Evolutionary conservation across 2,329 filamentous ascomycete genomes (phyloP).

Genomic region (Fusarium beomiforme): DNA sequence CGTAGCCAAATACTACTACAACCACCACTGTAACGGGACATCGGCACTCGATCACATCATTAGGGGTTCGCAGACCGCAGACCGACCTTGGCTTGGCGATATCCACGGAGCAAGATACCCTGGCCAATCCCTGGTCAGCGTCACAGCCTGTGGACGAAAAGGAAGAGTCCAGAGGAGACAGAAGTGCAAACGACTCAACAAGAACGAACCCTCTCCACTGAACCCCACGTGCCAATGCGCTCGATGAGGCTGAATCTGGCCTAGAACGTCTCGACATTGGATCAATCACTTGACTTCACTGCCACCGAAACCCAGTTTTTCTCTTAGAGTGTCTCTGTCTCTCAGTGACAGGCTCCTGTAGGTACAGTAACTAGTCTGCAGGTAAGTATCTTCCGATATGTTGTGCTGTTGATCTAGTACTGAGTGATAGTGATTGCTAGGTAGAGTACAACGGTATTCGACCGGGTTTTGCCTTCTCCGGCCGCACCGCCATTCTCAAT

Average conservation of each 20-base stretch:
- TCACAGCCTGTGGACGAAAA: constrained; percentile 14
- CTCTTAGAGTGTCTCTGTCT: neutral
- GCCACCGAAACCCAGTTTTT: constrained; percentile 34
- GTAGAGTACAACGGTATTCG: neutral
- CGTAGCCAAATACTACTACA: neutral
- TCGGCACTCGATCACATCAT: constrained; percentile 17
- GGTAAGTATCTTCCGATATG: neutral
- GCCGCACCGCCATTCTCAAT: constrained; percentile 35
- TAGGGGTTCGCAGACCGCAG: neutral
- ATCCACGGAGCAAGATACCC: constrained; percentile 14
- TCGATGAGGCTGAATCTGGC: constrained; percentile 45
- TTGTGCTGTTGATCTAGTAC: constrained; percentile 3
- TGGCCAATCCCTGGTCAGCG: constrained; percentile 32
- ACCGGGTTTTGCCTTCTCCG: constrained; percentile 14
- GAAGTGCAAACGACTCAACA: constrained; percentile 17
- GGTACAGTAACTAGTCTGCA: neutral
- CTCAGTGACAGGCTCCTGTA: neutral
- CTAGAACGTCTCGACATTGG: constrained; percentile 42
- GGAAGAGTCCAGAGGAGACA: neutral
- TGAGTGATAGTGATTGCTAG: constrained; percentile 19
- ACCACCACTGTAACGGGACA: constrained; percentile 4
- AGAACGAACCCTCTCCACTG: constrained; percentile 24
- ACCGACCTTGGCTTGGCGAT: constrained; percentile 26
- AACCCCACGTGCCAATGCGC: constrained; percentile 44
- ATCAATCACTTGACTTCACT: constrained; percentile 20